These are phyloP conservation scores for Aureobasidium musti DNA, from an alignment of 2,329 filamentous ascomycete genomes.

Conservation along the genomic window DNA sequence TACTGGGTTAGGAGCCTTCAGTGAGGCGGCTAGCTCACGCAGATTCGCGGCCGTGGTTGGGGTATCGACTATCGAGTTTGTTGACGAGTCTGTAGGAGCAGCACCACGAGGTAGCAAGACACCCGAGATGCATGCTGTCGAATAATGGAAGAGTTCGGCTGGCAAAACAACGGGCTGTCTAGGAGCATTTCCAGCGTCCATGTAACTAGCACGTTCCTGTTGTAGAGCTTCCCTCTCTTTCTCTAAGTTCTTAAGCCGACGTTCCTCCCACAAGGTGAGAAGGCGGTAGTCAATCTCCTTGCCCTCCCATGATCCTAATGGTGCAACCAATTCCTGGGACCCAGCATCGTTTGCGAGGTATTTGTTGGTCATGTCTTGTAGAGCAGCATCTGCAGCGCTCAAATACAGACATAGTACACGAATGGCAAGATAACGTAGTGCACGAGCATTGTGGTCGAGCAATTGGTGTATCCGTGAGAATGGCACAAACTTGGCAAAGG, in stretches of 20 bases:
- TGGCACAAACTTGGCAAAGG: conserved; percentile 66
- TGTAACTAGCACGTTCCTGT: conserved; percentile 6
- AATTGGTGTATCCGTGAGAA: conserved; percentile 68
- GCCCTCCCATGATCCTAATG: conserved; percentile 73
- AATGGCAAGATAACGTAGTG: conserved; percentile 77
- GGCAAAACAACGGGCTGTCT: conserved; percentile 29
- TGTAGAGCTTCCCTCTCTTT: conserved; percentile 23
- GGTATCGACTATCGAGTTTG: conserved; percentile 64
- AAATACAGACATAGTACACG: conserved; percentile 78
- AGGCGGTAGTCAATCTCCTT: conserved; percentile 76
- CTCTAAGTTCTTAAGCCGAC: conserved; percentile 49
- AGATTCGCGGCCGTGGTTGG: conserved; percentile 73
- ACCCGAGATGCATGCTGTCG: conserved; percentile 64
- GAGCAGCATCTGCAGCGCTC: conserved; percentile 74
- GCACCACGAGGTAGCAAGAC: conserved; percentile 66
- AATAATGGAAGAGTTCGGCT: conserved; percentile 33
- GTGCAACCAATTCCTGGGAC: conserved; percentile 14
- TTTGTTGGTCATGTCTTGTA: conserved; percentile 61
- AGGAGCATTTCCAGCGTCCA: conserved; percentile 14
- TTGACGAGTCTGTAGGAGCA: conserved; percentile 39
- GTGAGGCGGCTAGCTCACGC: conserved; percentile 63
- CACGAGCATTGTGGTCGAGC: conserved; percentile 59
- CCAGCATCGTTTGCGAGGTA: conserved; percentile 15
- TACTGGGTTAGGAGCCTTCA: conserved; percentile 70
- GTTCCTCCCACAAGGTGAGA: conserved; percentile 64